A percentile compares a stretch with the other conserved stretches of the same genome.
These are phyloP conservation scores for Sporobolus alterniflorus DNA, from an alignment of 202 grass and related monocot species.

Conservation along the genomic window DNA sequence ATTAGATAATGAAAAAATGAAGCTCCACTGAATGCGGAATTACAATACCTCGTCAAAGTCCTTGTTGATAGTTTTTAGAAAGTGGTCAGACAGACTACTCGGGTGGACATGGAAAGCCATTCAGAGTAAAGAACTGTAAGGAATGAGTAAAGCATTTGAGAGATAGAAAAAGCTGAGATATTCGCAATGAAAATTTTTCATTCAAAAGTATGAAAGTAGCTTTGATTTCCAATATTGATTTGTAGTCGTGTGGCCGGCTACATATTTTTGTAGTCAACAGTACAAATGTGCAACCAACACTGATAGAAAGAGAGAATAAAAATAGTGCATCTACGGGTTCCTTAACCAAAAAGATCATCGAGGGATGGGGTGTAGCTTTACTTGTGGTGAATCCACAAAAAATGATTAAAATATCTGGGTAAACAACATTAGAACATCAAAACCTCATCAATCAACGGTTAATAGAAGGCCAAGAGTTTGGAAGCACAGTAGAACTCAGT, in stretches of 20 bases:
- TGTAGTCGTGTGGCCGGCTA: neutral
- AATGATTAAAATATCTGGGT: too few relatives aligned
- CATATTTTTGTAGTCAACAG: neutral
- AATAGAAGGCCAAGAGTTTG: too few relatives aligned
- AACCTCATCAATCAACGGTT: too few relatives aligned
- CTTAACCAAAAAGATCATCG: conserved; percentile 8
- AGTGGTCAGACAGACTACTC: conserved; percentile 73
- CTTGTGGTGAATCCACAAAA: too few relatives aligned
- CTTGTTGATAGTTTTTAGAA: conserved; percentile 65
- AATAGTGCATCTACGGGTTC: too few relatives aligned
- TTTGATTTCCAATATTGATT: too few relatives aligned
- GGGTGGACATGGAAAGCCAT: conserved; percentile 65
- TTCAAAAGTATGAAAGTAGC: too few relatives aligned
- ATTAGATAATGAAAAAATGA: neutral
- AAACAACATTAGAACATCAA: too few relatives aligned
- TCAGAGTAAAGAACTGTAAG: conserved; percentile 55
- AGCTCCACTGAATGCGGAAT: neutral
- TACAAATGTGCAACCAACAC: neutral
- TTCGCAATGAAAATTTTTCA: conserved; percentile 20
- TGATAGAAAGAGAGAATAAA: neutral
- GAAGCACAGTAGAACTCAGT: too few relatives aligned
- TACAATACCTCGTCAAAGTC: conserved; percentile 73
- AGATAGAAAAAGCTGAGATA: neutral
- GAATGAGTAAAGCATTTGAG: neutral
- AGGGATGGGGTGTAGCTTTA: too few relatives aligned